A percentile compares a stretch with the other conserved stretches of the same genome.
These are phyloP conservation scores for Metschnikowia reukaufii DNA, from an alignment of 805 yeast species.

Conservation along the genomic window DNA sequence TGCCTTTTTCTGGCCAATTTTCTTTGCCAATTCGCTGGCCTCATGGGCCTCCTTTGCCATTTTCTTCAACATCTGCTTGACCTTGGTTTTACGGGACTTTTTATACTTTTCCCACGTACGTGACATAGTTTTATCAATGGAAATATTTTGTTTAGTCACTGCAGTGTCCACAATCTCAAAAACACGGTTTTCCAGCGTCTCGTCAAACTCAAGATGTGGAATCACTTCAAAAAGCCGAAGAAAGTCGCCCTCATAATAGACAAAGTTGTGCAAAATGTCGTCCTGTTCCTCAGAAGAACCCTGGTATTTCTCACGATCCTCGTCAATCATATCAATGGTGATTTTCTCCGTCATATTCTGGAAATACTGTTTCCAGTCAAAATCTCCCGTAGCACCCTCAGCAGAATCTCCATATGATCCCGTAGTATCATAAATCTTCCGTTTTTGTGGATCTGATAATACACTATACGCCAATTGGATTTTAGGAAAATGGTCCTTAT, in stretches of 20 bases:
- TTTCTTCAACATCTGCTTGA: constrained; percentile 48
- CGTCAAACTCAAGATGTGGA: constrained; percentile 68
- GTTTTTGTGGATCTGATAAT: constrained; percentile 55
- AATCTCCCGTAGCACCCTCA: constrained; percentile 35
- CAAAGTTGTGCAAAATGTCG: constrained; percentile 64
- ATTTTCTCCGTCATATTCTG: constrained; percentile 48
- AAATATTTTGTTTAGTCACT: constrained; percentile 38
- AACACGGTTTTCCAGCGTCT: constrained; percentile 61
- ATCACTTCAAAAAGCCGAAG: constrained; percentile 68
- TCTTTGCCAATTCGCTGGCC: constrained; percentile 50
- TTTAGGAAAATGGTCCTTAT: constrained; percentile 50
- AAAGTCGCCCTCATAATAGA: constrained; percentile 65
- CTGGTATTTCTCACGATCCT: constrained; percentile 66
- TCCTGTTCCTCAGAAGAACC: constrained; percentile 55
- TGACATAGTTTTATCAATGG: constrained; percentile 30
- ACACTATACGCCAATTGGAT: constrained; percentile 76
- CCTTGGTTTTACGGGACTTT: constrained; percentile 47
- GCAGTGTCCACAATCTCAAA: constrained; percentile 47
- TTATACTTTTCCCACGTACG: constrained; percentile 53
- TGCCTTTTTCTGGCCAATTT: constrained; percentile 27
- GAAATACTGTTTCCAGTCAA: constrained; percentile 62
- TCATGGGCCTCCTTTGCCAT: constrained; percentile 65
- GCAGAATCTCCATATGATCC: constrained; percentile 54
- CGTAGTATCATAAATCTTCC: constrained; percentile 64
- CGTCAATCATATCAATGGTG: constrained; percentile 63